Percentiles rank a stretch among this genome's conserved stretches.
Conservation (phyloP, 495 filamentous ascomycete species). For the Tuber borchii region DNA sequence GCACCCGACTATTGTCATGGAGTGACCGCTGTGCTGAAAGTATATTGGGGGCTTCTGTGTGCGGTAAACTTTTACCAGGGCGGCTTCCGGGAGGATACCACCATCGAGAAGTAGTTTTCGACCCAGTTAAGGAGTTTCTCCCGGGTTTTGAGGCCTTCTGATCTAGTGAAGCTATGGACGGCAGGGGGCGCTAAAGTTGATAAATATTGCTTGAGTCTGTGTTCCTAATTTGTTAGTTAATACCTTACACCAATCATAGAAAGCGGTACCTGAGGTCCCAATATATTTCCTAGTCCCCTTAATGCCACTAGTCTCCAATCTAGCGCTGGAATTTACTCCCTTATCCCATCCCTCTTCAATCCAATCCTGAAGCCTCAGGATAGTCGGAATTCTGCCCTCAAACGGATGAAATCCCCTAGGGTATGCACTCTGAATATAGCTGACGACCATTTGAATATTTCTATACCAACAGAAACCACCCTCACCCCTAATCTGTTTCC, state of each 20-base stretch:
- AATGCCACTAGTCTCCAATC: conserved; percentile 80
- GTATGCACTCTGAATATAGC: conserved; percentile 60
- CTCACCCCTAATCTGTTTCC: conserved; percentile 68
- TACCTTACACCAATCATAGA: conserved; percentile 13
- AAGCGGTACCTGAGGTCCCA: conserved; percentile 66
- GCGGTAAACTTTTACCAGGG: conserved; percentile 52
- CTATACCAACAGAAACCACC: conserved; percentile 96
- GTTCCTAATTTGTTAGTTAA: conserved; percentile 24
- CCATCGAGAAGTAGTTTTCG: conserved; percentile 63
- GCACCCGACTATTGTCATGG: conserved; percentile 83
- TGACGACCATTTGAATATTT: conserved; percentile 90
- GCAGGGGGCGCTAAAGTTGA: conserved; percentile 54
- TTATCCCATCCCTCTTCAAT: conserved; percentile 88
- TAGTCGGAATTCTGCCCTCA: conserved; percentile 58
- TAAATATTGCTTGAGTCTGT: conserved; percentile 75
- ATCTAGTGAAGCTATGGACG: conserved; percentile 39
- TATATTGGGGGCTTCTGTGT: conserved; percentile 79
- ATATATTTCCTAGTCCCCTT: conserved; percentile 88
- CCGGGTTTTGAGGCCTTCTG: conserved; percentile 47
- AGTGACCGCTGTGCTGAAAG: conserved; percentile 85
- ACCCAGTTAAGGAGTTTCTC: conserved; percentile 59
- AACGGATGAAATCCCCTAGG: conserved; percentile 57
- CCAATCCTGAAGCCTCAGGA: conserved; percentile 76
- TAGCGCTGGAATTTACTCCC: conserved; percentile 68
- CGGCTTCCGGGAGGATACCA: conserved; percentile 19